These are phyloP conservation scores for Ophiostoma tasmaniense DNA, from an alignment of 2,329 filamentous ascomycete genomes.

Conservation along the genomic window DNA sequence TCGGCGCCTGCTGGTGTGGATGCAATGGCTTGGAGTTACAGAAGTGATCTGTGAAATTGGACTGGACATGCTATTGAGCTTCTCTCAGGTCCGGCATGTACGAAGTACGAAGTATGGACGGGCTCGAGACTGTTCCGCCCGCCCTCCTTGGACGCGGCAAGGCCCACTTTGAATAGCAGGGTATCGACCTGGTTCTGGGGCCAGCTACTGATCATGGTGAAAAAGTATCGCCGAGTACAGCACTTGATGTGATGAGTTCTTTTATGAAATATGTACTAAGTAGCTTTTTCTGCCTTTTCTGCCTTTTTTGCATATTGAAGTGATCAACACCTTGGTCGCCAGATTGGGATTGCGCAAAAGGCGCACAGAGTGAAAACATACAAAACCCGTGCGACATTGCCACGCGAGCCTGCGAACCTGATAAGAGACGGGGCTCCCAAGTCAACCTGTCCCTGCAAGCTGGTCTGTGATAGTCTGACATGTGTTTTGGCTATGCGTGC, in stretches of 20 bases:
- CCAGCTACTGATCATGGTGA: background rate
- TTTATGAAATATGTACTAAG: background rate
- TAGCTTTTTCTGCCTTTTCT: background rate
- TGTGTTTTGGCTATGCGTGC: background rate
- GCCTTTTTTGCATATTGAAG: too few species aligned
- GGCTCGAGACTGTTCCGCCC: background rate
- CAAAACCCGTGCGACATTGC: background rate
- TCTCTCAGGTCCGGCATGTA: too few species aligned
- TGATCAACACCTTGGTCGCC: background rate
- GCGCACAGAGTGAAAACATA: background rate
- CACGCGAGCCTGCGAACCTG: background rate
- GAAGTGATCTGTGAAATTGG: too few species aligned
- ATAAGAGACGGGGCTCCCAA: background rate
- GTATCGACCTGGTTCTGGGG: background rate
- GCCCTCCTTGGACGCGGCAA: background rate
- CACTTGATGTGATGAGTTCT: background rate
- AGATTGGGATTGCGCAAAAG: background rate
- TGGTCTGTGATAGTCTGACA: constrained; percentile 7
- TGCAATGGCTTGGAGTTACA: too few species aligned
- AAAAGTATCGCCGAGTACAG: background rate
- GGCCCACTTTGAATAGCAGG: background rate
- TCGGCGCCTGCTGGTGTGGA: background rate
- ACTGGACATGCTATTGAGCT: too few species aligned
- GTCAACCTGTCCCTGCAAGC: background rate
- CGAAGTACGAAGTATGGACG: background rate